Conservation (phyloP, 768 basidiomycete genomes). For the Suillus spraguei region DNA sequence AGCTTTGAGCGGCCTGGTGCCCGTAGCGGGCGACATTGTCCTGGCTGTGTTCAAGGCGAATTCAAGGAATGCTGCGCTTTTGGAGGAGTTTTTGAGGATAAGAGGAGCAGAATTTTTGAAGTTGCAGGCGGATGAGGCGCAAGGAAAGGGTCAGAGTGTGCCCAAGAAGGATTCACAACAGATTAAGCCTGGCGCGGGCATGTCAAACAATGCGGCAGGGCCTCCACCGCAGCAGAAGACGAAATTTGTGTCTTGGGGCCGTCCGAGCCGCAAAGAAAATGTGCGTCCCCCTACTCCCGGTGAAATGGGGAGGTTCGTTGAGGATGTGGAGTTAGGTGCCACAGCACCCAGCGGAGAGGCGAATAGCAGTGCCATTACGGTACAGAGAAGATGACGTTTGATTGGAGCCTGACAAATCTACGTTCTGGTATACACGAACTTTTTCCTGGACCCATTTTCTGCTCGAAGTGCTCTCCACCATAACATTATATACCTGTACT, state of each 20-base stretch:
- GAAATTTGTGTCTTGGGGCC: conserved; percentile 14
- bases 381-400: not conserved
- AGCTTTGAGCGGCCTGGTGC: conserved; percentile 66
- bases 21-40: conserved; percentile 73
- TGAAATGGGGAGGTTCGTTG: conserved; percentile 41
- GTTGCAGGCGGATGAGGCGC: conserved; percentile 39
- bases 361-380: not conserved
- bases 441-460: not conserved
- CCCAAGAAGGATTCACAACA: conserved; percentile 42
- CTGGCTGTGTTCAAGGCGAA: conserved; percentile 86
- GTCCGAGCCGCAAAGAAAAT: conserved; percentile 23
- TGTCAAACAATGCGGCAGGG: conserved; percentile 37
- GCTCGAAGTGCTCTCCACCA: not conserved
- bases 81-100: conserved; percentile 83
- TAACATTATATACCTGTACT: not conserved
- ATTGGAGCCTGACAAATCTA: not conserved
- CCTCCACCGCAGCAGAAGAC: conserved; percentile 22
- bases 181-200: conserved; percentile 59
- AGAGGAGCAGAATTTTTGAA: conserved; percentile 75
- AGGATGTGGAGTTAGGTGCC: conserved; percentile 29
- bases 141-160: conserved; percentile 24
- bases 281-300: conserved; percentile 23
- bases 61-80: conserved; percentile 81
- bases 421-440: conserved; percentile 1
- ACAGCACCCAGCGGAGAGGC: not conserved